Evolutionary conservation across 768 basidiomycete species (phyloP).

Genomic region (Mrakia blollopis): DNA sequence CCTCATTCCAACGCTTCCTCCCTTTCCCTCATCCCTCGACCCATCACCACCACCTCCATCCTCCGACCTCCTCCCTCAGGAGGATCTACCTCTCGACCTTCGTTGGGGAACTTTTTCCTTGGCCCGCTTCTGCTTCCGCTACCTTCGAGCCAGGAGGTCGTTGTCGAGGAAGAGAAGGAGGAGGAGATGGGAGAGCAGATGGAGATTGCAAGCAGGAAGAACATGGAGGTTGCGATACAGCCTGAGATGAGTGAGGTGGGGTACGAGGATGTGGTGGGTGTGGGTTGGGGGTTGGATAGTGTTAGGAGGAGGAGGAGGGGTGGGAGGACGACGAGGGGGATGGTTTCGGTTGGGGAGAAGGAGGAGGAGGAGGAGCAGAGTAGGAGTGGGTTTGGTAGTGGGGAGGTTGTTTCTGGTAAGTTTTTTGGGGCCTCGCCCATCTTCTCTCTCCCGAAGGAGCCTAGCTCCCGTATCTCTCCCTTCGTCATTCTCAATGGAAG

Average conservation of each 20-base stretch:
- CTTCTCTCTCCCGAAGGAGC: background rate
- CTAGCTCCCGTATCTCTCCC: too few species aligned
- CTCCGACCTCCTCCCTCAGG: background rate
- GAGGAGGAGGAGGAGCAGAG: too few species aligned
- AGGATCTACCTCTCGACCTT: slow-evolving; percentile 9
- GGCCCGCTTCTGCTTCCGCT: too few species aligned
- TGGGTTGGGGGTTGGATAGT: slow-evolving; percentile 18
- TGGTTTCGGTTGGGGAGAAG: background rate
- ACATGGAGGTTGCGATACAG: background rate
- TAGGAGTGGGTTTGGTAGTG: too few species aligned
- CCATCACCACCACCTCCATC: background rate
- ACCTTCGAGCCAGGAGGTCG: background rate
- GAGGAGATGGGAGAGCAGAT: background rate
- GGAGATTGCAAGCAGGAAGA: background rate
- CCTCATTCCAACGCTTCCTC: background rate
- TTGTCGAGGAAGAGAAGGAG: background rate
- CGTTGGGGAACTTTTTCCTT: slow-evolving; percentile 27
- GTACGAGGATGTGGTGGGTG: slow-evolving; percentile 7
- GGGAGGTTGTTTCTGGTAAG: slow-evolving; percentile 4
- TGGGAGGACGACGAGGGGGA: background rate
- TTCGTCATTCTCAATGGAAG: too few species aligned
- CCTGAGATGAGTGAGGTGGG: slow-evolving; percentile 21
- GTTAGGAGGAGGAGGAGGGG: background rate
- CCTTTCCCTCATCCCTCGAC: background rate
- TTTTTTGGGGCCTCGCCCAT: background rate